Evolutionary conservation across 1,284 basidiomycete species (phyloP).

Genomic region (Microbotryomycetes sp.): DNA sequence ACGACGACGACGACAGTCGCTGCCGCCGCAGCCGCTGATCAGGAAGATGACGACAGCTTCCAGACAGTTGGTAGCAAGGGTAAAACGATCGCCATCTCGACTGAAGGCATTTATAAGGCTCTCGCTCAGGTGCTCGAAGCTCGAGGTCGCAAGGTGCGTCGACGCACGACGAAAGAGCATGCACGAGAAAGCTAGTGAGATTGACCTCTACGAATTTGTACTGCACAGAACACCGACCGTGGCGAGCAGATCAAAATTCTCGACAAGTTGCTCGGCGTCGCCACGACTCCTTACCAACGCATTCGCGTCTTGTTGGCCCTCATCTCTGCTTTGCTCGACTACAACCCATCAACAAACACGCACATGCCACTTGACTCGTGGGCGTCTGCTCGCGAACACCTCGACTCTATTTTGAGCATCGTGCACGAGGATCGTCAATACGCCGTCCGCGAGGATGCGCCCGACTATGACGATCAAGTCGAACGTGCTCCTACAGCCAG

Average conservation of each 20-base stretch:
- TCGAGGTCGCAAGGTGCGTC: constrained; percentile 81
- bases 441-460: constrained; percentile 70
- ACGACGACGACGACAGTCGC: constrained; percentile 35
- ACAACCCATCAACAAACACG: constrained; percentile 65
- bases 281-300: constrained; percentile 76
- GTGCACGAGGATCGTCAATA: constrained; percentile 66
- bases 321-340: constrained; percentile 93
- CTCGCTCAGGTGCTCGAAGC: constrained; percentile 88
- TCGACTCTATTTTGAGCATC: constrained; percentile 77
- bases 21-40: constrained; percentile 45
- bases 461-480: constrained; percentile 85
- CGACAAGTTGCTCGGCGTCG: constrained; percentile 76
- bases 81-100: constrained; percentile 71
- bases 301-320: constrained; percentile 91
- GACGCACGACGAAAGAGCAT: background rate
- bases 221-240: constrained; percentile 84
- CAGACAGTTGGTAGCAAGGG: constrained; percentile 82
- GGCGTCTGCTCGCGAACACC: constrained; percentile 77
- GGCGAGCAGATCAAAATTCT: constrained; percentile 88
- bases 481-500: constrained; percentile 69
- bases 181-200: background rate
- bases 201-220: too few species aligned
- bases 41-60: constrained; percentile 63
- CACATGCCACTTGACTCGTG: constrained; percentile 87
- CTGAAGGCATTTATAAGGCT: constrained; percentile 89